These are phyloP conservation scores for Sclerotinia glacialis DNA, from an alignment of 2,329 filamentous ascomycete genomes.

Conservation along the genomic window DNA sequence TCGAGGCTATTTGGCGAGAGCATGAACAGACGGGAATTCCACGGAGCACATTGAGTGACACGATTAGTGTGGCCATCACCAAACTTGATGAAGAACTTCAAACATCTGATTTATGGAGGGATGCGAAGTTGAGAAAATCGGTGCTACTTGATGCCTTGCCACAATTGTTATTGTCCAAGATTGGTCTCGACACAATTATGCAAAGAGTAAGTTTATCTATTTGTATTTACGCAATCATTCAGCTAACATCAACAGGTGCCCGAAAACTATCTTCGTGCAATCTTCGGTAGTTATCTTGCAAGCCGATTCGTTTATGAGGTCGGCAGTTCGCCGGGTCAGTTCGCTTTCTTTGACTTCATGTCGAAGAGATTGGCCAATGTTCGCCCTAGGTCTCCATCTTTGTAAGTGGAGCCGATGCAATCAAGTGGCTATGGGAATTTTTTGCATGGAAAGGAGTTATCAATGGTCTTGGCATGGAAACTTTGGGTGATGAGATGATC, in stretches of 20 bases:
- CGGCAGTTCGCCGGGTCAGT: constrained; percentile 88
- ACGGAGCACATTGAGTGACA: constrained; percentile 86
- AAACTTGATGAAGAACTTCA: constrained; percentile 94
- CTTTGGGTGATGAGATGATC: background rate
- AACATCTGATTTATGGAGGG: constrained; percentile 86
- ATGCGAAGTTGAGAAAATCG: constrained; percentile 70
- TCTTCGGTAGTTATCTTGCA: constrained; percentile 94
- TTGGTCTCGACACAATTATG: constrained; percentile 86
- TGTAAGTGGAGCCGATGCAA: background rate
- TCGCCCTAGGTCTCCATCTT: constrained; percentile 15
- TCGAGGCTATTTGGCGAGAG: constrained; percentile 97
- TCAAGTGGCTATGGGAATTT: background rate
- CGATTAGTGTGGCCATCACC: constrained; percentile 89
- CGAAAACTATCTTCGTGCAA: constrained; percentile 85
- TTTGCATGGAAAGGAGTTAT: background rate
- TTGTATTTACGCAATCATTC: background rate
- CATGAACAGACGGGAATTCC: constrained; percentile 75
- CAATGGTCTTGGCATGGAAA: background rate
- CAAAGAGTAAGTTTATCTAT: constrained; percentile 57
- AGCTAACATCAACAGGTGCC: constrained; percentile 57
- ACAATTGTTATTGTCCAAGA: constrained; percentile 77
- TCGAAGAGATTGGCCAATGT: constrained; percentile 22
- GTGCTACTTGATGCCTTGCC: constrained; percentile 86
- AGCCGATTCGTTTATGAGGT: constrained; percentile 96
- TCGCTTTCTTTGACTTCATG: constrained; percentile 92